Percentiles rank a stretch among this genome's conserved stretches.
These are phyloP conservation scores for Melaleuca alternifolia DNA, from an alignment of 345 rosid genomes.

Conservation along the genomic window DNA sequence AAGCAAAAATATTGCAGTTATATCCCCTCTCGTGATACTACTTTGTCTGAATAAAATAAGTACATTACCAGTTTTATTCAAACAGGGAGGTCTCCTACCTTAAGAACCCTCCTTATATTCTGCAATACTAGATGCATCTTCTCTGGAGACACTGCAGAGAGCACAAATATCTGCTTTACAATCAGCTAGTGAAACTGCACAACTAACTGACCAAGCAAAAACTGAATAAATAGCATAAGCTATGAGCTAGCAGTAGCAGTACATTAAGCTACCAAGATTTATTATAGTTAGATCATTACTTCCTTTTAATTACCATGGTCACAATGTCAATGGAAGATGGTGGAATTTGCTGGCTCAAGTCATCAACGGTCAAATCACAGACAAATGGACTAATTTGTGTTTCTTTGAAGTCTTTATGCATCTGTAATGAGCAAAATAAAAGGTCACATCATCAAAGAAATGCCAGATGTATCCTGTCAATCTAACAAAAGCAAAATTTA, in stretches of 20 bases:
- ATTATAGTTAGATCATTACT: neutral
- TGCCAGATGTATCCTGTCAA: neutral
- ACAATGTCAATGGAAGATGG: constrained; percentile 79
- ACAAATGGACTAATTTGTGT: constrained; percentile 45
- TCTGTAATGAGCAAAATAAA: constrained; percentile 29
- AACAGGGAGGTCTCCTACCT: constrained; percentile 28
- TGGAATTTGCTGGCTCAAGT: constrained; percentile 55
- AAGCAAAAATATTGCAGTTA: neutral
- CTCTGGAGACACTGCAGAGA: constrained; percentile 94
- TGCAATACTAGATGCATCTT: constrained; percentile 73
- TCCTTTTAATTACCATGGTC: constrained; percentile 59
- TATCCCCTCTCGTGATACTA: neutral
- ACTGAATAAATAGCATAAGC: neutral
- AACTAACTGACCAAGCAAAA: neutral
- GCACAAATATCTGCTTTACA: constrained; percentile 81
- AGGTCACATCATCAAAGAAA: neutral
- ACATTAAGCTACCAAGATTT: neutral
- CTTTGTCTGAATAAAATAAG: neutral
- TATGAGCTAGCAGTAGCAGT: neutral
- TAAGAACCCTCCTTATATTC: constrained; percentile 62
- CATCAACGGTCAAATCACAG: constrained; percentile 76
- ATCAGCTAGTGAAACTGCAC: neutral
- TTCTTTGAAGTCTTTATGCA: constrained; percentile 69
- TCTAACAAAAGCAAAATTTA: neutral
- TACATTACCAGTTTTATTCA: neutral